Conservation (phyloP, 768 basidiomycete species). For the Rossbeevera mucosa region DNA sequence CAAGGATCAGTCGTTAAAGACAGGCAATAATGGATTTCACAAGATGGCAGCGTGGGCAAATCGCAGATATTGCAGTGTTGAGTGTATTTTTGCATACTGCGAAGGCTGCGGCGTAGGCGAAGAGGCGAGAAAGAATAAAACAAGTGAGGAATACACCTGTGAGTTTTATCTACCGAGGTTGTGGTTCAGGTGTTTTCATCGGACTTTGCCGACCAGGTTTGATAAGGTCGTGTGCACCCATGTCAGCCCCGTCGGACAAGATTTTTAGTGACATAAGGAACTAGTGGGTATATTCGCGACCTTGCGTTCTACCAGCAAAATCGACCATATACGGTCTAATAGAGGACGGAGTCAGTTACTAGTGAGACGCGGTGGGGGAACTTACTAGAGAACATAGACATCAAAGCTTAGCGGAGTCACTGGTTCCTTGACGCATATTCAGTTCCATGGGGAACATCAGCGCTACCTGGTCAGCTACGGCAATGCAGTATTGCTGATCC, state of each 20-base stretch:
- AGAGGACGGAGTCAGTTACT: neutral
- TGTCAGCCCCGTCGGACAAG: neutral
- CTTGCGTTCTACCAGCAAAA: neutral
- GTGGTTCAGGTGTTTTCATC: neutral
- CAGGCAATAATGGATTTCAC: neutral
- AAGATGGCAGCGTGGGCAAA: neutral
- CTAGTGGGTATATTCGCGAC: neutral
- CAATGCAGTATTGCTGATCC: slow-evolving; percentile 58
- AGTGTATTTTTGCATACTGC: neutral
- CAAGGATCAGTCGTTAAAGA: neutral
- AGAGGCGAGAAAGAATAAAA: neutral
- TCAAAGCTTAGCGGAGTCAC: slow-evolving; percentile 23
- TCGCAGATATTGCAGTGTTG: neutral
- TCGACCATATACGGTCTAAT: neutral
- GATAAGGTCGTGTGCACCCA: neutral
- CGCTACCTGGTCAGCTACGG: slow-evolving; percentile 58
- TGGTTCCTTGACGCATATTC: slow-evolving; percentile 21
- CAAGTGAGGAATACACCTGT: neutral
- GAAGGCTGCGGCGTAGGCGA: neutral
- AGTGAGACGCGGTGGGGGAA: neutral
- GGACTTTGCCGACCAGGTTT: neutral
- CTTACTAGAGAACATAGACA: neutral
- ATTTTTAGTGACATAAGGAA: neutral
- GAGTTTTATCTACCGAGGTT: neutral
- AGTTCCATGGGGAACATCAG: slow-evolving; percentile 37